These are phyloP conservation scores for Selaginella moellendorffii DNA, from an alignment of 75 land plant species.

Conservation along the genomic window DNA sequence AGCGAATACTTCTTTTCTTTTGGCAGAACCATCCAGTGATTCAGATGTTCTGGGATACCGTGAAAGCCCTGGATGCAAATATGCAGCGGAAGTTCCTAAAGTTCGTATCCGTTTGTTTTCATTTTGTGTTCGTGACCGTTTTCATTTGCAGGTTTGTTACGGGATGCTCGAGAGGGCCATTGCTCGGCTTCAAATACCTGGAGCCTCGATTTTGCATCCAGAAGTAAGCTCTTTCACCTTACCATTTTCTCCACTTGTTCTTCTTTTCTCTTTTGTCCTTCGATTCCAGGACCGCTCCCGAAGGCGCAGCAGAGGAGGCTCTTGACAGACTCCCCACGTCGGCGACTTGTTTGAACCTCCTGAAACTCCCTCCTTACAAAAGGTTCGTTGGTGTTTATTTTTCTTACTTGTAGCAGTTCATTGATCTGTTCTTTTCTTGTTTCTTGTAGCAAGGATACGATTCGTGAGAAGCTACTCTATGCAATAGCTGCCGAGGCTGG, in stretches of 20 bases:
- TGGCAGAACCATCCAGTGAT: slow-evolving; percentile 74
- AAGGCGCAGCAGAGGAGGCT: slow-evolving; percentile 40
- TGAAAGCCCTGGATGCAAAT: slow-evolving; percentile 47
- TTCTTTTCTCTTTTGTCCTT: background rate
- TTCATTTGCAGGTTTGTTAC: slow-evolving; percentile 61
- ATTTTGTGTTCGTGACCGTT: background rate
- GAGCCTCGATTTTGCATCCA: slow-evolving; percentile 86
- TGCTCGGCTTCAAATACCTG: slow-evolving; percentile 82
- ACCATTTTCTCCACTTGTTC: background rate
- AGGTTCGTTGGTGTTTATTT: slow-evolving; percentile 29
- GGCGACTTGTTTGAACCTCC: slow-evolving; percentile 91
- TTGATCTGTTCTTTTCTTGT: background rate
- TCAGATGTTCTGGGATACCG: slow-evolving; percentile 78
- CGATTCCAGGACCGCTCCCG: slow-evolving; percentile 53
- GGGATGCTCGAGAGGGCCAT: slow-evolving; percentile 93
- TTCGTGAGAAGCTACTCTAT: slow-evolving; percentile 59
- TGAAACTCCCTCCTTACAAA: slow-evolving; percentile 88
- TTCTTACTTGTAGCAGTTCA: background rate
- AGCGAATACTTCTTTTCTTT: background rate
- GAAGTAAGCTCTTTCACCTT: slow-evolving; percentile 31
- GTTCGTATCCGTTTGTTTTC: slow-evolving; percentile 15
- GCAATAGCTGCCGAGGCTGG: slow-evolving; percentile 90
- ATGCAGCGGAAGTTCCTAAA: slow-evolving; percentile 79
- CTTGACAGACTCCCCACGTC: slow-evolving; percentile 89
- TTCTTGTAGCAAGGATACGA: slow-evolving; percentile 52